Evolutionary conservation across 768 basidiomycete species (phyloP), one percentile per base, ranked within the genome.

Genomic region (Naematelia encephala): DNA sequence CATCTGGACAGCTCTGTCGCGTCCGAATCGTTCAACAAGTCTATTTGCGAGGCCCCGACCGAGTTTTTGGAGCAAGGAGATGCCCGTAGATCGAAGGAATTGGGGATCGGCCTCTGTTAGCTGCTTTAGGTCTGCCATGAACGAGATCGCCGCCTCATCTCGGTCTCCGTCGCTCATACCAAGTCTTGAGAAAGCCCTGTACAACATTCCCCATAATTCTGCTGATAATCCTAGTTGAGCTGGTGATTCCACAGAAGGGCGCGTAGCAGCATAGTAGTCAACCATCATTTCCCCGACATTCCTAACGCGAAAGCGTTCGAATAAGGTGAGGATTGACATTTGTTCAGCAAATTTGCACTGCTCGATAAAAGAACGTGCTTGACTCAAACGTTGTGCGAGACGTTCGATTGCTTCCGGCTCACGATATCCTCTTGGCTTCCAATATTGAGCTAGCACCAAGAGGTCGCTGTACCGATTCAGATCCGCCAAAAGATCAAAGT

Each of bases 21-120:
- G 23, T 47, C 55, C 48, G 51, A 57, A 57, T 23, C 54, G 48
- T 4, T 44, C 13, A 42, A 52, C 21, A 1, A 67, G 47, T 4
- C 26, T 34, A 13, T 44, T 39, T 4, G 51, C 54, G 30, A 63
- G 34, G n/a, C 14, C 16, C 26, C 10, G 22, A 23, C 48, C 48
- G 3, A 50, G 48, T 5, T 50, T 25, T 25, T 47, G 19, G 25
- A 39, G 34, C 16, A 39, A 16, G 8, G 34, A 39, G 34, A 39
- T 8, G 34, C 16, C n/a, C 25, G 28, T 26, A 48, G 13, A 26
- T 10, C 5, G 48, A n/a, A 5, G 8, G 10, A 44, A 22, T 22
- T 55, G 2, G 19, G 46, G 5, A 50, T 50, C 27, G 14, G 4
- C 48, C 48, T 39, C 34, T 43, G 42, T 5, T 3, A 27, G 22